Conservation (phyloP, 192 early-diverging fungal genomes). For the Pilobolus umbonatus region DNA sequence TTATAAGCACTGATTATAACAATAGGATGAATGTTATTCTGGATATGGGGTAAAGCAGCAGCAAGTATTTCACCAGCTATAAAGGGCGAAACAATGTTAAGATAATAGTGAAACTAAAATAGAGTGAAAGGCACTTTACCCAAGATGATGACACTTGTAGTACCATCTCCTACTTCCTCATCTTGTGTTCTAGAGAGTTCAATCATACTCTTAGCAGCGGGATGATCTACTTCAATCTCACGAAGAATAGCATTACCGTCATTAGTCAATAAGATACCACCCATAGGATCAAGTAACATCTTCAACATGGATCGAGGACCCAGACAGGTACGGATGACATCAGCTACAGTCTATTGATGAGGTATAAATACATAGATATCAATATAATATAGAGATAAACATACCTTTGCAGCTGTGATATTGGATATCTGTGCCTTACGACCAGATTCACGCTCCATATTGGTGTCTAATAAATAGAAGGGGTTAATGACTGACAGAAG, state of each 20-base stretch:
- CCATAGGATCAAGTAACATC: conserved; percentile 99
- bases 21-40: conserved; percentile 98
- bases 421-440: conserved; percentile 97
- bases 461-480: conserved; percentile 53
- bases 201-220: conserved; percentile 99
- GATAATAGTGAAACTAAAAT: neutral
- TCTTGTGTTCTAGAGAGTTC: conserved; percentile 99
- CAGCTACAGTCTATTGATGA: conserved; percentile 95
- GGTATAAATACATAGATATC: neutral
- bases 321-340: conserved; percentile 97
- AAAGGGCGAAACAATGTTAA: neutral
- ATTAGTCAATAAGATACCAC: conserved; percentile 96
- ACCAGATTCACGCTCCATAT: conserved; percentile 91
- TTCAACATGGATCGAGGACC: conserved; percentile 99
- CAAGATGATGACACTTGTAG: conserved; percentile 97
- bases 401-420: conserved; percentile 95
- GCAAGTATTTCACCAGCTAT: conserved; percentile 95
- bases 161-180: conserved; percentile 99
- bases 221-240: conserved; percentile 99
- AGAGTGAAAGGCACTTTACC: conserved; percentile 47
- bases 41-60: conserved; percentile 85
- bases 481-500: neutral
- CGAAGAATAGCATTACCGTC: conserved; percentile 98
- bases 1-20: conserved; percentile 93
- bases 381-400: neutral